Percentiles rank a stretch among this genome's conserved stretches.
Evolutionary conservation across 331 rosid species (phyloP).

Genomic region (Malus hybrid): DNA sequence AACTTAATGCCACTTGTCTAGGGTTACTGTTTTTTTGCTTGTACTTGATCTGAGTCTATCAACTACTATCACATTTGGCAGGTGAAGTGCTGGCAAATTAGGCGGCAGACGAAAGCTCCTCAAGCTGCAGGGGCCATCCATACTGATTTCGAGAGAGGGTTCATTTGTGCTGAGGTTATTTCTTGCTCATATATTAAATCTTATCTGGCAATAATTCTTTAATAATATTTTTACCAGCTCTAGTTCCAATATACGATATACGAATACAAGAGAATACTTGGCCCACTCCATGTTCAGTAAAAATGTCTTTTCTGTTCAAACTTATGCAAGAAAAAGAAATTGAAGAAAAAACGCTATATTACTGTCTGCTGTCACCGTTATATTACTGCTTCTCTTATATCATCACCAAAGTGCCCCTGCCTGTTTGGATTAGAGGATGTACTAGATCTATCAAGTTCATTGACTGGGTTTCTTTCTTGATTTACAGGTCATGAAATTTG

Average conservation of each 20-base stretch:
- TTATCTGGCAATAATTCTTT: background rate
- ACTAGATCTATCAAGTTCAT: background rate
- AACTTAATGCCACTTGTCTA: background rate
- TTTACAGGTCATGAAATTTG: slow-evolving; percentile 90
- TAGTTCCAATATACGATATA: background rate
- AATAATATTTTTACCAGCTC: background rate
- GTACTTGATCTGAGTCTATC: background rate
- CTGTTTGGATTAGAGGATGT: background rate
- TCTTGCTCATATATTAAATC: slow-evolving; percentile 15
- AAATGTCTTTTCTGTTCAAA: background rate
- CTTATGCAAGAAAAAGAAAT: background rate
- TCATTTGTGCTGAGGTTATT: slow-evolving; percentile 94
- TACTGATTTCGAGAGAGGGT: slow-evolving; percentile 93
- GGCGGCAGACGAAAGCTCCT: slow-evolving; percentile 94
- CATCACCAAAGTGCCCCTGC: background rate
- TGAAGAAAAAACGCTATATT: background rate
- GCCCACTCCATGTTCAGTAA: background rate
- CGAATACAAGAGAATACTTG: background rate
- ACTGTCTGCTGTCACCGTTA: background rate
- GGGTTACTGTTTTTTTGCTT: background rate
- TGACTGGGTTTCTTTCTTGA: slow-evolving; percentile 10
- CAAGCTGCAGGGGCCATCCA: slow-evolving; percentile 99
- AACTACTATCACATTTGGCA: slow-evolving; percentile 19
- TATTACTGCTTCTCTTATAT: background rate
- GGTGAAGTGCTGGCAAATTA: slow-evolving; percentile 99